phyloP scores from a whole-genome alignment of 495 filamentous ascomycete species.

The Darksidea phi region DNA sequence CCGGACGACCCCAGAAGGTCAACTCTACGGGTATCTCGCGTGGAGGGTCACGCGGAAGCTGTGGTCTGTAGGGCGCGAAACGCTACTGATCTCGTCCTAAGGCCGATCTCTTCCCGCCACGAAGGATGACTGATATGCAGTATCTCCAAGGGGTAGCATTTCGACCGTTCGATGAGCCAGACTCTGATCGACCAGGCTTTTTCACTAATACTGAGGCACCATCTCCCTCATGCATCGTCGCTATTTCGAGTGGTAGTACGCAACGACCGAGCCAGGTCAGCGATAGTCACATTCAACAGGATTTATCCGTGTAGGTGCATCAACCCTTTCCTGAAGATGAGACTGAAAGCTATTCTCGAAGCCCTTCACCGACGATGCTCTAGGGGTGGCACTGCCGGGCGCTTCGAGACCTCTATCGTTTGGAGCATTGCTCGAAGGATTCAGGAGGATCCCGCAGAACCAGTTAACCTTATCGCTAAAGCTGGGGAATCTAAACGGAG shows the following conservation, averaged over 20 bases:
- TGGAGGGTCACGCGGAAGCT: too few species aligned
- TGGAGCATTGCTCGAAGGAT: constrained; percentile 16
- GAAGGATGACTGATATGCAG: too few species aligned
- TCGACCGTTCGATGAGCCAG: too few species aligned
- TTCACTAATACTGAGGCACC: too few species aligned
- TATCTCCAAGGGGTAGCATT: too few species aligned
- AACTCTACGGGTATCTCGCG: too few species aligned
- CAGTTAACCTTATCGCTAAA: constrained; percentile 23
- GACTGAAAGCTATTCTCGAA: constrained; percentile 16
- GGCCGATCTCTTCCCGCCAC: too few species aligned
- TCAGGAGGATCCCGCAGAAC: constrained; percentile 14
- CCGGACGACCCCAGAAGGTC: neutral
- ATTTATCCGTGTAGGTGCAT: neutral
- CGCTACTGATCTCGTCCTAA: too few species aligned
- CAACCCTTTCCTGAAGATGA: neutral
- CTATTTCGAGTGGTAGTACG: neutral
- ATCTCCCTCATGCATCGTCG: neutral
- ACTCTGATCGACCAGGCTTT: too few species aligned
- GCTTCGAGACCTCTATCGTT: constrained; percentile 19
- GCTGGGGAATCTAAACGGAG: neutral
- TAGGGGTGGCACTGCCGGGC: constrained; percentile 20
- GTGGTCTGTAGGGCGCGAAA: too few species aligned
- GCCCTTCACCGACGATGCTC: neutral
- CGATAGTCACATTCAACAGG: neutral
- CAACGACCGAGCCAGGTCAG: neutral